Evolutionary conservation across 1,139 yeast species (phyloP), one percentile per base, ranked within the genome.

Genomic region (Debaryomyces sp.): DNA sequence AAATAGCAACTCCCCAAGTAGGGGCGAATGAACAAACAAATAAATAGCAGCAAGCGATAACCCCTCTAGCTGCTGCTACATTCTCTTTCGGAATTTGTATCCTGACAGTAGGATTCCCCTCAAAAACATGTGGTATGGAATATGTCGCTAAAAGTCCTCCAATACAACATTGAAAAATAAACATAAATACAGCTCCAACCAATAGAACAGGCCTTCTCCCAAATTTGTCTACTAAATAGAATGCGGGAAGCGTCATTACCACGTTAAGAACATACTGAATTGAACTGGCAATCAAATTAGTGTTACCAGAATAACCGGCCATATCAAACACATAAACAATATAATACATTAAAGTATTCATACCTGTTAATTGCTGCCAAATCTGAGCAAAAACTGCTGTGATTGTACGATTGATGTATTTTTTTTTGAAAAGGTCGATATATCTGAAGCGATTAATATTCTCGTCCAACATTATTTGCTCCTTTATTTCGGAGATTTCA

Each of bases 1-100:
- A 79, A 56, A 73, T 74, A 57, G 75, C 72, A 30, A 76, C 77
- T 54, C 81, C 82, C 85, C 85, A 82, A 10, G 80, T 68, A 33
- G 71, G 62, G 12, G 82, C 80, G 56, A 76, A 79, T 23, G 79
- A 67, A 46, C 68, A 62, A 17, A 78, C 80, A 57, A 77, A 78
- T 58, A 78, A 63, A 64, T 77, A 78, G 47, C 79, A 75, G 62
- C 78, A 75, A 5, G 83, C 84, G 58, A 80, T 75, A 39, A 77
- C 78, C 47, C 70, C 82, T 47, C 66, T 69, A 38, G 81, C 78
- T n/a, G 80, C 82, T 6, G 63, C 7, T 45, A 61, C 63, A 47
- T 70, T 47, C 4, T 44, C 40, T 3, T 53, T 55, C 3, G 81
- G 81, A 50, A 77, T 77, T 27, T 55, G 50, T 51, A 76, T 71